Base-by-base conservation (phyloP, 2,329 filamentous ascomycete species). In the Ophiognomonia clavigignenti-juglandacearum region DNA sequence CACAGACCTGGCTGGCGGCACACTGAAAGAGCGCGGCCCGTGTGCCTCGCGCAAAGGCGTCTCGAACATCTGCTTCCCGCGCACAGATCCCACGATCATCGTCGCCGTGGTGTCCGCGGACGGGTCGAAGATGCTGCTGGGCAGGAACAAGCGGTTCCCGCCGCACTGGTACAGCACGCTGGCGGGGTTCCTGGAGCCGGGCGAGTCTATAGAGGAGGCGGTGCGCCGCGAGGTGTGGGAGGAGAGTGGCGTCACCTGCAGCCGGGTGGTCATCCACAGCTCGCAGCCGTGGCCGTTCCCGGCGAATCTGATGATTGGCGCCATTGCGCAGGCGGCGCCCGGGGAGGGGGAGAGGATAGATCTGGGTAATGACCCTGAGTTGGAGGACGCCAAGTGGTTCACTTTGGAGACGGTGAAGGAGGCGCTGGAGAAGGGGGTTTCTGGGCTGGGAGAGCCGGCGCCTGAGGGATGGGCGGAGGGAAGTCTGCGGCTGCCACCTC, bases 21-120 rank as follows among this genome's bases (percentile, higher is more conserved):
- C 65, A 13, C 66, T 75, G 8, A 64, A 65, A 22, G 70, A 78
- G 35, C 82, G 89, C 8, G 76, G 75, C 1, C 77, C 85, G 16
- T 98, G 93, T 66, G 83, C 80, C 7, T 95, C 91, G 1, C 81
- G 93, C 45, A 85, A 82, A 32, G 90, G 88, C 22, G 71, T 98
- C 38, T 95, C 90, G 26, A 98, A 98, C 67, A 75, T 96, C 44
- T 85, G 78, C 60, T 97, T 96, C 73, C 92, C 92, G 3, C 82
- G 91, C 42, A 96, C 92, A 2, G 91, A 96, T 59, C 90, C 91
- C 1, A 95, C 89, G 23, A 90, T 97, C 64, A 98, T 98, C 68
- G 91, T 95, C 69, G 92, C 91, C 1, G 85, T 96, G 10, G 80
- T 97, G 26, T 95, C 86, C 44, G 75, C 83, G 42, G 88, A 95